Percentiles rank a stretch among this genome's conserved stretches.
Conservation (phyloP, 1,139 yeast species). For the Taphrina betulina region DNA sequence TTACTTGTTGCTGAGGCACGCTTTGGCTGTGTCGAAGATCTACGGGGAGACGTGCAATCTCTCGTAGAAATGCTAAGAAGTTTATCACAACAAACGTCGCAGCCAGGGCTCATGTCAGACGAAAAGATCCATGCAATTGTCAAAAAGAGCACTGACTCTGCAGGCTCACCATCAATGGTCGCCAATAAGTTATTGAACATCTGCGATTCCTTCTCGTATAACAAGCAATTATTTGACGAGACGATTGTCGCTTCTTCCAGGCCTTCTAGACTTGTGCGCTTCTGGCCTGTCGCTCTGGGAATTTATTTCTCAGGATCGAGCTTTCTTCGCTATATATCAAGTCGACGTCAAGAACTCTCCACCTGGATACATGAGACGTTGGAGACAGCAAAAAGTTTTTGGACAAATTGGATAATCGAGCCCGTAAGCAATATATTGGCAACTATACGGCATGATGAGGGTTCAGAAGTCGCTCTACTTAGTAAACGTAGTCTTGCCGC, state of each 20-base stretch:
- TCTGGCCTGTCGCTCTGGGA: constrained; percentile 20
- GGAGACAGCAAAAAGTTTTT: constrained; percentile 60
- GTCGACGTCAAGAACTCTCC: constrained; percentile 7
- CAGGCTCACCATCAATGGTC: constrained; percentile 7
- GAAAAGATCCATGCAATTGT: not conserved
- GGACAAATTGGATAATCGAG: constrained; percentile 75
- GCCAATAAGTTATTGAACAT: constrained; percentile 27
- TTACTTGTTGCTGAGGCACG: constrained; percentile 36
- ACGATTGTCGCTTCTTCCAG: not conserved
- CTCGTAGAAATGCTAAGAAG: constrained; percentile 1
- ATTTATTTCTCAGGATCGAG: constrained; percentile 4
- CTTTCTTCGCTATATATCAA: not conserved
- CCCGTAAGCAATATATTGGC: constrained; percentile 74
- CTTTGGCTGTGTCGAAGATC: constrained; percentile 31
- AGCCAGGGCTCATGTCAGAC: too few species aligned
- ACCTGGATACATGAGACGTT: constrained; percentile 52
- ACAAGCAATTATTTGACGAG: not conserved
- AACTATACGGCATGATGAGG: constrained; percentile 78
- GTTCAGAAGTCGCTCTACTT: constrained; percentile 68
- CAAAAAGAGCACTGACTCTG: not conserved
- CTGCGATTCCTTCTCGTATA: not conserved
- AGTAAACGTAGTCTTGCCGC: constrained; percentile 75
- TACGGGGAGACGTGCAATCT: constrained; percentile 28
- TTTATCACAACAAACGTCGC: constrained; percentile 19
- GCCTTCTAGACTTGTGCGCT: constrained; percentile 17